These are phyloP conservation scores for Metschnikowia lachancei DNA, from an alignment of 805 yeast species.

Conservation along the genomic window DNA sequence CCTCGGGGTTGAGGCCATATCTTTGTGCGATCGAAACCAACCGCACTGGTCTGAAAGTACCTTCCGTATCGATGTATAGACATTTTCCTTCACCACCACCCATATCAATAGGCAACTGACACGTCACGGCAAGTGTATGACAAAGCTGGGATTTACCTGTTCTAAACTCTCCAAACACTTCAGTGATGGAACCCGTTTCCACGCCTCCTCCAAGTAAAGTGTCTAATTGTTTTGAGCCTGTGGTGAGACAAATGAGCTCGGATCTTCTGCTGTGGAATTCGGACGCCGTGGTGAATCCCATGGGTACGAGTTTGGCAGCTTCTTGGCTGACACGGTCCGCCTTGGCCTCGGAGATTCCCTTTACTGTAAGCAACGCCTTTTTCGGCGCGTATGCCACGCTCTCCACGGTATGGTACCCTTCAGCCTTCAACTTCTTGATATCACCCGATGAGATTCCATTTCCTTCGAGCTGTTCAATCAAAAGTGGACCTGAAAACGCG, in stretches of 20 bases:
- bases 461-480: constrained; percentile 58
- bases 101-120: constrained; percentile 93
- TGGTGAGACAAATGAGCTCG: constrained; percentile 87
- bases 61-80: constrained; percentile 93
- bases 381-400: constrained; percentile 92
- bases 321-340: constrained; percentile 82
- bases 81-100: constrained; percentile 99
- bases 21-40: constrained; percentile 86
- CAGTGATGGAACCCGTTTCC: constrained; percentile 96
- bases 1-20: constrained; percentile 87
- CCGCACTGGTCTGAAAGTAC: constrained; percentile 92
- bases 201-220: constrained; percentile 94
- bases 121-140: constrained; percentile 94
- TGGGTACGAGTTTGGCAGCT: constrained; percentile 83
- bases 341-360: constrained; percentile 93
- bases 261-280: constrained; percentile 88
- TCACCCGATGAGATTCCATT: constrained; percentile 84
- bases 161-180: constrained; percentile 94
- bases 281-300: constrained; percentile 97
- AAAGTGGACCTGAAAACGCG: constrained; percentile 55
- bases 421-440: constrained; percentile 72
- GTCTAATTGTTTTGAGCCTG: constrained; percentile 93
- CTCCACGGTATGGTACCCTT: constrained; percentile 87
- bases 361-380: constrained; percentile 68
- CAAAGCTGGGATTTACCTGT: constrained; percentile 97